These are phyloP conservation scores for Xylaria sp. DNA, from an alignment of 495 filamentous ascomycete species.

Conservation along the genomic window DNA sequence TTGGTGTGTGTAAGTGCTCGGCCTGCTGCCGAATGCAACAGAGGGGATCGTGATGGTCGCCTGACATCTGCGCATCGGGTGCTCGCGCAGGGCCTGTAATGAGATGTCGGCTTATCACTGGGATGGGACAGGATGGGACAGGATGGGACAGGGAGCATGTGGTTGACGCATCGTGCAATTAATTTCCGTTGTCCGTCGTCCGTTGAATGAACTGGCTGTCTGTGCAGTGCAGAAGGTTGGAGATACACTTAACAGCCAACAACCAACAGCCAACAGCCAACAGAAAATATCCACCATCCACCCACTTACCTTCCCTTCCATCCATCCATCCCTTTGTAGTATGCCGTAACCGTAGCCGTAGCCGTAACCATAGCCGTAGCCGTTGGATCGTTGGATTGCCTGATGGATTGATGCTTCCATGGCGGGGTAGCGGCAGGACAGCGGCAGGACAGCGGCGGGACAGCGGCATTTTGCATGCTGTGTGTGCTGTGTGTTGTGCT, in stretches of 20 bases:
- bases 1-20: neutral
- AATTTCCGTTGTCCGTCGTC: conserved; percentile 6
- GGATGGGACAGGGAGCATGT: neutral
- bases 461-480: neutral
- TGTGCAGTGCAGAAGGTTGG: neutral
- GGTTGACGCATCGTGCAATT: conserved; percentile 10
- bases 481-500: no score
- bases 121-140: neutral
- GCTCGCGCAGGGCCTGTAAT: neutral
- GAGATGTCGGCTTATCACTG: neutral
- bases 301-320: no score
- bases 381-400: no score
- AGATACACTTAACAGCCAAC: neutral
- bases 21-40: neutral
- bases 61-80: conserved; percentile 12
- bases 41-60: neutral
- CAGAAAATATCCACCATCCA: neutral
- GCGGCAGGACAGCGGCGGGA: no score
- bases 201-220: no score
- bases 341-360: conserved; percentile 3
- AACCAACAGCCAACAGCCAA: neutral
- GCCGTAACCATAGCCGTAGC: no score
- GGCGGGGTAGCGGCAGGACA: conserved; percentile 12
- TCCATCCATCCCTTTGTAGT: neutral
- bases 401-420: conserved; percentile 19